These are phyloP conservation scores for Hanseniaspora occidentalis DNA, from an alignment of 805 yeast genomes.

Conservation along the genomic window DNA sequence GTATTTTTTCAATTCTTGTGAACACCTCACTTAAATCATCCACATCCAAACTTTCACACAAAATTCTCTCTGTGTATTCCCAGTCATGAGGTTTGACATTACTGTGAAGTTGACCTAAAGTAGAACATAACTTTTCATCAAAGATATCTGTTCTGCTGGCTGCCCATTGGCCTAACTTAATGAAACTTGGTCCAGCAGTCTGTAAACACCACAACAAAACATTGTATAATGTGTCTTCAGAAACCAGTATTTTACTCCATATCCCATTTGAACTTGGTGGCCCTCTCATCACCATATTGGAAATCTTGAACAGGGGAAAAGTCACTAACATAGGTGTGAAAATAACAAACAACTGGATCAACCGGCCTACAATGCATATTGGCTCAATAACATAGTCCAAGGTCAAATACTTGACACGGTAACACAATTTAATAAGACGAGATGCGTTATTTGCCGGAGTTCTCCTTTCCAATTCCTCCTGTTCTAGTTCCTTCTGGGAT, in stretches of 20 bases:
- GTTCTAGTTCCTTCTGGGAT: slow-evolving; percentile 43
- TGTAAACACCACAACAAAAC: slow-evolving; percentile 58
- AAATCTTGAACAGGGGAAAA: slow-evolving; percentile 36
- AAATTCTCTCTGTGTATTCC: slow-evolving; percentile 40
- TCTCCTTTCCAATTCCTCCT: slow-evolving; percentile 27
- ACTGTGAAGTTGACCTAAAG: slow-evolving; percentile 68
- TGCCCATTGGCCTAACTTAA: slow-evolving; percentile 97
- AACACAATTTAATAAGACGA: slow-evolving; percentile 3
- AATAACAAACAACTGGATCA: slow-evolving; percentile 50
- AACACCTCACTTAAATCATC: slow-evolving; percentile 60
- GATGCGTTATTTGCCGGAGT: slow-evolving; percentile 11
- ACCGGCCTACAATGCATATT: slow-evolving; percentile 49
- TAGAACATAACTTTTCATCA: slow-evolving; percentile 64
- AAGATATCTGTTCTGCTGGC: slow-evolving; percentile 93
- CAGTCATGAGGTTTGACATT: slow-evolving; percentile 67
- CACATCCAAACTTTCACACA: slow-evolving; percentile 43
- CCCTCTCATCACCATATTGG: not conserved
- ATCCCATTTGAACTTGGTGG: slow-evolving; percentile 8
- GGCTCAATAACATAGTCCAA: slow-evolving; percentile 59
- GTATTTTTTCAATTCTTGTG: slow-evolving; percentile 60
- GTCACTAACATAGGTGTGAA: slow-evolving; percentile 57
- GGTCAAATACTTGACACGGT: slow-evolving; percentile 23
- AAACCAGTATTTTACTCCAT: slow-evolving; percentile 9
- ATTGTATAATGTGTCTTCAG: slow-evolving; percentile 53
- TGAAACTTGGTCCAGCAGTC: slow-evolving; percentile 83